Conservation (phyloP, 371 early-diverging fungal genomes). For the Saksenaea oblongispora region DNA sequence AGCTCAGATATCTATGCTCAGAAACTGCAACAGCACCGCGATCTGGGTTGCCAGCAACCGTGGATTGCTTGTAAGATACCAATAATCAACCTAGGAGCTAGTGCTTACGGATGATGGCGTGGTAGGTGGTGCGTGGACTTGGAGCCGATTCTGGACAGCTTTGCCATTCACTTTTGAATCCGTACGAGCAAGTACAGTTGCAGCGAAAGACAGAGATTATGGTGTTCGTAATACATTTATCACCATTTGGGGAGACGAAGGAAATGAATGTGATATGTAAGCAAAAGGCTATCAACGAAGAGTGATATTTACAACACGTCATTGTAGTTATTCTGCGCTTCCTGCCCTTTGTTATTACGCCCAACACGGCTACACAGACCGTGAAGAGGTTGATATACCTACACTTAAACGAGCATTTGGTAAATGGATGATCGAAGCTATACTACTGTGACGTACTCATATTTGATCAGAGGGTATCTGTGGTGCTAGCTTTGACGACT, state of each 20-base stretch:
- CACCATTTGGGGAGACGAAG: constrained; percentile 91
- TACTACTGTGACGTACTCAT: neutral
- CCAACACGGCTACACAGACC: constrained; percentile 71
- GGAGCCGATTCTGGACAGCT: constrained; percentile 84
- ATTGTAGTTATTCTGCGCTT: constrained; percentile 60
- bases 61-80: constrained; percentile 70
- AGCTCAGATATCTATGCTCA: constrained; percentile 65
- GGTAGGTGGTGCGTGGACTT: constrained; percentile 73
- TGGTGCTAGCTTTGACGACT: constrained; percentile 79
- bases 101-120: neutral
- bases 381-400: constrained; percentile 59
- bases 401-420: constrained; percentile 66
- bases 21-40: constrained; percentile 81
- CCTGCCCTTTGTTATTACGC: constrained; percentile 79
- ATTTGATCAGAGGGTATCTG: constrained; percentile 64
- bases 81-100: neutral
- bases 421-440: constrained; percentile 5
- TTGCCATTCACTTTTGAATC: constrained; percentile 80
- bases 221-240: constrained; percentile 76
- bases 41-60: constrained; percentile 75
- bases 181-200: constrained; percentile 71
- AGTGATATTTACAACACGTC: neutral
- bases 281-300: neutral
- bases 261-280: constrained; percentile 85
- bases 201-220: constrained; percentile 59